These are phyloP conservation scores for Sugiyamaella novakii DNA, from an alignment of 1,139 yeast genomes.

Conservation along the genomic window DNA sequence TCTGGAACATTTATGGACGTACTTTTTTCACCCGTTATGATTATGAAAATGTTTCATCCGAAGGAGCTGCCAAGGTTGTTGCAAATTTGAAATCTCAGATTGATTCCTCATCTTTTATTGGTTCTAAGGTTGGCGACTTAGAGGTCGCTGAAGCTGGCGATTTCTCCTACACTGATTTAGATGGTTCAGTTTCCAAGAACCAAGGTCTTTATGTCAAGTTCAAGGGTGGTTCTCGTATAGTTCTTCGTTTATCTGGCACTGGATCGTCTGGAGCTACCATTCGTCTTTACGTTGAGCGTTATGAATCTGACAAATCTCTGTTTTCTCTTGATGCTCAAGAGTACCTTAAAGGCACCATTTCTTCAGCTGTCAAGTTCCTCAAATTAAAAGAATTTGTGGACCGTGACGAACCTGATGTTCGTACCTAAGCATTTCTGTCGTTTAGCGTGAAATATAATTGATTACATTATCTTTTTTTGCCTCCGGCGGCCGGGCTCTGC, in stretches of 20 bases:
- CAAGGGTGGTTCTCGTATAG: conserved; percentile 79
- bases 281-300: conserved; percentile 87
- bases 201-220: conserved; percentile 91
- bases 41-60: conserved; percentile 77
- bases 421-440: conserved; percentile 59
- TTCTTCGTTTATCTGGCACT: conserved; percentile 93
- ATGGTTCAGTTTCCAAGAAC: conserved; percentile 85
- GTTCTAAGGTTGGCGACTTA: conserved; percentile 51
- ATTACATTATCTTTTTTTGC: too few relatives aligned
- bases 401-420: conserved; percentile 85
- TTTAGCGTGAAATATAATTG: too few relatives aligned
- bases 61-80: conserved; percentile 74
- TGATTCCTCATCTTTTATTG: conserved; percentile 47
- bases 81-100: conserved; percentile 55
- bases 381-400: conserved; percentile 75
- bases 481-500: too few relatives aligned
- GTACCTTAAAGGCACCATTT: conserved; percentile 64
- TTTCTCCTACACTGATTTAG: conserved; percentile 90
- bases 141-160: conserved; percentile 76
- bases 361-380: conserved; percentile 65
- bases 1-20: conserved; percentile 94
- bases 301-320: conserved; percentile 59
- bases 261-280: conserved; percentile 99
- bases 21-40: conserved; percentile 98
- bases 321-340: conserved; percentile 64